These are phyloP conservation scores for Penicillium herquei DNA, from an alignment of 495 filamentous ascomycete genomes.

Conservation along the genomic window DNA sequence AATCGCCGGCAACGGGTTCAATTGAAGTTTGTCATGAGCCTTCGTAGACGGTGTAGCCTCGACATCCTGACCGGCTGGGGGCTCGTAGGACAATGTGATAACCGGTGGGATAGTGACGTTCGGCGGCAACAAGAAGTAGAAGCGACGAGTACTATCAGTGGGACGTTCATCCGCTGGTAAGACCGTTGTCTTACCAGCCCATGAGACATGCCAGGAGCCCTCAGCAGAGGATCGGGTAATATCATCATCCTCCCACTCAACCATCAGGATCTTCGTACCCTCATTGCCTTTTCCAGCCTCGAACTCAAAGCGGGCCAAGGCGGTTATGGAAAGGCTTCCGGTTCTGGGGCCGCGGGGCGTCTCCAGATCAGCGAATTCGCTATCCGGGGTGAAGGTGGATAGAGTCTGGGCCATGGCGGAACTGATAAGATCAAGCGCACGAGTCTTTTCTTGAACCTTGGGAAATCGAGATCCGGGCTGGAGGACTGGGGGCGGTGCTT, in stretches of 20 bases:
- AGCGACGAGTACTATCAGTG: slow-evolving; percentile 54
- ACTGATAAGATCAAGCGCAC: background rate
- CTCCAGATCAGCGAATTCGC: slow-evolving; percentile 34
- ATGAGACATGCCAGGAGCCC: slow-evolving; percentile 66
- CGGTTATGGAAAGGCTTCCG: slow-evolving; percentile 39
- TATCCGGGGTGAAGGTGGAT: slow-evolving; percentile 37
- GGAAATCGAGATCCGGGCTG: too few relatives aligned
- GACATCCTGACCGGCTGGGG: slow-evolving; percentile 18
- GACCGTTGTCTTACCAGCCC: slow-evolving; percentile 69
- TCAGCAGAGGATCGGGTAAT: slow-evolving; percentile 31
- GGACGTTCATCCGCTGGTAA: slow-evolving; percentile 62
- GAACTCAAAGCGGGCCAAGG: slow-evolving; percentile 81
- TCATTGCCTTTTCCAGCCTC: slow-evolving; percentile 73
- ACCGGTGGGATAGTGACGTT: slow-evolving; percentile 62
- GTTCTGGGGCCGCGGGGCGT: slow-evolving; percentile 24
- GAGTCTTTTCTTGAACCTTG: background rate
- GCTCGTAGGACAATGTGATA: slow-evolving; percentile 59
- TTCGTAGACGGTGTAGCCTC: slow-evolving; percentile 7
- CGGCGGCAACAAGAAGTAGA: slow-evolving; percentile 74
- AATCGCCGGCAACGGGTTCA: slow-evolving; percentile 77
- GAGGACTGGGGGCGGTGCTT: too few relatives aligned
- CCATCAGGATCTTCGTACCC: slow-evolving; percentile 81
- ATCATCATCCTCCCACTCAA: slow-evolving; percentile 72
- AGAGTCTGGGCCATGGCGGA: slow-evolving; percentile 20
- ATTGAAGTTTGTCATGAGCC: slow-evolving; percentile 37